These are phyloP conservation scores for Mortierella sp. DNA, from an alignment of 371 early-diverging fungal genomes.

Conservation along the genomic window DNA sequence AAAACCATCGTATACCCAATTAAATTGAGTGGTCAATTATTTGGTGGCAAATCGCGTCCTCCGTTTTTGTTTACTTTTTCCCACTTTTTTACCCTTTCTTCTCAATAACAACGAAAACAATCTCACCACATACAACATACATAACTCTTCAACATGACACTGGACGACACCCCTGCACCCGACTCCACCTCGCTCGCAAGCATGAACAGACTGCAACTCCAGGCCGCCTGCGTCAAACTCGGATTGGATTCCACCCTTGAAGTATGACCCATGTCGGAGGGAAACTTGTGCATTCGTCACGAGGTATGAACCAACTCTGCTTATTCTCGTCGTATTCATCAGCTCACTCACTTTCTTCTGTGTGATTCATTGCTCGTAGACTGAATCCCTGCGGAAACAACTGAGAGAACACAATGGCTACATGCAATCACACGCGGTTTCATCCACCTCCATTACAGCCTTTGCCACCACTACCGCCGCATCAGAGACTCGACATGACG, in stretches of 20 bases:
- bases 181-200: conserved; percentile 14
- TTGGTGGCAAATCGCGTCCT: conserved; percentile 34
- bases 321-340: not conserved
- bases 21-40: not conserved
- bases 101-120: no score
- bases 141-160: conserved; percentile 19
- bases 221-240: conserved; percentile 48
- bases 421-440: not conserved
- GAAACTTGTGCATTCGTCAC: not conserved
- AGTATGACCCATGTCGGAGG: conserved; percentile 17
- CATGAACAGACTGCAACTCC: conserved; percentile 43
- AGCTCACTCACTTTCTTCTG: not conserved
- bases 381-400: not conserved
- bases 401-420: not conserved
- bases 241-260: conserved; percentile 45
- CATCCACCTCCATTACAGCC: not conserved
- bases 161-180: conserved; percentile 2
- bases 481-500: not conserved
- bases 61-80: conserved; percentile 10
- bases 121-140: not conserved
- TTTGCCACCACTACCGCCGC: not conserved
- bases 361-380: not conserved
- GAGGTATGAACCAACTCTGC: not conserved
- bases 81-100: not conserved
- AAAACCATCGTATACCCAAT: not conserved